These are phyloP conservation scores for Talaromyces sp. DNA, from an alignment of 2,329 filamentous ascomycete genomes.

Conservation along the genomic window DNA sequence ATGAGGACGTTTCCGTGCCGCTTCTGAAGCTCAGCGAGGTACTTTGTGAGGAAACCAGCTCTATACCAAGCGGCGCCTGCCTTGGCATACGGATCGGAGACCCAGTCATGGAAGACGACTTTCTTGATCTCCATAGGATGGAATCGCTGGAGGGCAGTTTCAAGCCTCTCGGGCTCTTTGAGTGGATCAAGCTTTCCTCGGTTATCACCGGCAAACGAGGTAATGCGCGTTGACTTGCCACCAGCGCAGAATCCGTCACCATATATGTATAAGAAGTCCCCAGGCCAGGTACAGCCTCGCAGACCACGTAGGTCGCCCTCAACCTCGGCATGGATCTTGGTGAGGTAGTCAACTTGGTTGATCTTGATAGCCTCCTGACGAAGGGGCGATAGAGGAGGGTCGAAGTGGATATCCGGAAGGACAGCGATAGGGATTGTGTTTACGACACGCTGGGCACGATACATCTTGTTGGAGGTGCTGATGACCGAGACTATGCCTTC, in stretches of 20 bases:
- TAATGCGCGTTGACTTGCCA: slow-evolving; percentile 12
- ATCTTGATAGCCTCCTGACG: slow-evolving; percentile 18
- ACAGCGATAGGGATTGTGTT: slow-evolving; percentile 23
- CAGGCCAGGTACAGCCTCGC: slow-evolving; percentile 11
- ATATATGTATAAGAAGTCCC: slow-evolving; percentile 14
- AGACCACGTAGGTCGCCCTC: slow-evolving; percentile 12
- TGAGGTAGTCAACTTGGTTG: slow-evolving; percentile 15
- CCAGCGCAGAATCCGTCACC: slow-evolving; percentile 14
- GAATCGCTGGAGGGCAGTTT: slow-evolving; percentile 6
- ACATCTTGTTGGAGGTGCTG: slow-evolving; percentile 5
- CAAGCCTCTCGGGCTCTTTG: slow-evolving; percentile 9
- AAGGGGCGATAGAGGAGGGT: slow-evolving; percentile 14
- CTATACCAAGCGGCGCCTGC: slow-evolving; percentile 17
- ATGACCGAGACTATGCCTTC: neutral
- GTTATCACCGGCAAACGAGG: slow-evolving; percentile 12
- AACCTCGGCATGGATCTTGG: slow-evolving; percentile 20
- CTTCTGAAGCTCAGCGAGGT: slow-evolving; percentile 21
- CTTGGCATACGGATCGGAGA: slow-evolving; percentile 20
- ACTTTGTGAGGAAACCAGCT: slow-evolving; percentile 19
- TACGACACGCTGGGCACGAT: slow-evolving; percentile 19
- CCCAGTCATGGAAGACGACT: slow-evolving; percentile 22
- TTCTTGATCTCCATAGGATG: slow-evolving; percentile 14
- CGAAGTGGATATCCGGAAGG: slow-evolving; percentile 16
- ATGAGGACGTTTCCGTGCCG: slow-evolving; percentile 22
- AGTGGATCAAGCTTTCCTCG: slow-evolving; percentile 10